A percentile compares a stretch with the other conserved stretches of the same genome.
These are phyloP conservation scores for Verbascum thapsus DNA, from an alignment of 257 asterid species.

Conservation along the genomic window DNA sequence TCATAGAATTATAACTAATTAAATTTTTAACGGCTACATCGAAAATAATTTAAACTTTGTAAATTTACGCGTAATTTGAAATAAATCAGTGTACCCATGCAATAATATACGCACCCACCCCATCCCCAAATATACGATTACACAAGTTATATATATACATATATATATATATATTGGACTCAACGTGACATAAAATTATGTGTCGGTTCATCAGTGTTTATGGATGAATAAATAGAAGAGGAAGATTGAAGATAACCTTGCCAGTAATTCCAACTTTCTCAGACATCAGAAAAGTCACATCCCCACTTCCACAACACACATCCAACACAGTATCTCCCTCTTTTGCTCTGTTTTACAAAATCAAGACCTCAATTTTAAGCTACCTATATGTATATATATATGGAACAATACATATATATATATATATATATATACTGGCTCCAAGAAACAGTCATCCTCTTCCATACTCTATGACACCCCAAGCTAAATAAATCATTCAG, in stretches of 20 bases:
- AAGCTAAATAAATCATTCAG: constrained; percentile 74
- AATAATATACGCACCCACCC: too few species aligned
- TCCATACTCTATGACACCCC: constrained; percentile 85
- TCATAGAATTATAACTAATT: too few species aligned
- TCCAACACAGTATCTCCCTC: constrained; percentile 75
- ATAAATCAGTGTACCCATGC: too few species aligned
- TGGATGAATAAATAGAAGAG: constrained; percentile 1
- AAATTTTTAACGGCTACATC: too few species aligned
- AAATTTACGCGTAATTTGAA: too few species aligned
- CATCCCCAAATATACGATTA: too few species aligned
- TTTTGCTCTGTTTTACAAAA: constrained; percentile 59
- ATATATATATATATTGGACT: too few species aligned
- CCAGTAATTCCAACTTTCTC: constrained; percentile 76
- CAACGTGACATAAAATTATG: too few species aligned
- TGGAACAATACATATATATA: not conserved
- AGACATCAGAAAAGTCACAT: constrained; percentile 76
- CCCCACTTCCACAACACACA: constrained; percentile 94
- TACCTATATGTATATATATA: not conserved
- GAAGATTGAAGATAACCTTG: constrained; percentile 48
- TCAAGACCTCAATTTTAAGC: constrained; percentile 13
- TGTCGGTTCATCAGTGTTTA: too few species aligned
- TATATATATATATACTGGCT: constrained; percentile 52
- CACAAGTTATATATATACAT: too few species aligned
- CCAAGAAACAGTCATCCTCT: constrained; percentile 91
- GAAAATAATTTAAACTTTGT: too few species aligned